A percentile compares a stretch with the other conserved stretches of the same genome.
phyloP scores from a whole-genome alignment of 805 yeast species.

The Cyberlindnera subsufficiens region DNA sequence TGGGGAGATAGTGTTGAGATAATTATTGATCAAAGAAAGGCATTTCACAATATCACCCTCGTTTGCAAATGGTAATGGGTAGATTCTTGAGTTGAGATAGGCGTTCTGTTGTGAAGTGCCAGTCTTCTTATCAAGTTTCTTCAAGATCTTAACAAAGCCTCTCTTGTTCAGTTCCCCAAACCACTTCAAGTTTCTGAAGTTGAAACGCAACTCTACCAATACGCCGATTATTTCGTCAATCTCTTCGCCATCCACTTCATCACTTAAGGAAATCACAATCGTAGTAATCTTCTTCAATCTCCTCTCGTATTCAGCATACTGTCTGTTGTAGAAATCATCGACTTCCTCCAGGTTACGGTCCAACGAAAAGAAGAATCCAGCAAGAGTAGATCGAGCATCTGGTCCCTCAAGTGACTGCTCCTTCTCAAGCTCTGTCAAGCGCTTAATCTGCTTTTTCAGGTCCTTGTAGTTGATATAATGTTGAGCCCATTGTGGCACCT shows the following conservation, averaged over 20 bases:
- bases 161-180: constrained; percentile 88
- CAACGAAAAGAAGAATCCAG: constrained; percentile 68
- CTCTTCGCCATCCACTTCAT: constrained; percentile 44
- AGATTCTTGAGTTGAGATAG: constrained; percentile 62
- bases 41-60: constrained; percentile 51
- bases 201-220: constrained; percentile 67
- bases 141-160: constrained; percentile 83
- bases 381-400: constrained; percentile 41
- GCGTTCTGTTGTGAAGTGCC: constrained; percentile 51
- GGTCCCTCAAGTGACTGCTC: constrained; percentile 28
- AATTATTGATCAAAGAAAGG: constrained; percentile 46
- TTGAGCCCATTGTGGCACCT: constrained; percentile 87
- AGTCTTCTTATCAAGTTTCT: constrained; percentile 82
- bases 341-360: constrained; percentile 81
- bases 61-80: constrained; percentile 73
- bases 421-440: constrained; percentile 35
- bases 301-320: constrained; percentile 68
- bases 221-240: constrained; percentile 59
- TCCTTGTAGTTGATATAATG: constrained; percentile 82
- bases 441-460: constrained; percentile 74
- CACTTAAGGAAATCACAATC: constrained; percentile 28
- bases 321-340: constrained; percentile 69
- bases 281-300: constrained; percentile 48
- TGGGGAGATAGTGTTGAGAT: constrained; percentile 48
- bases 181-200: constrained; percentile 84